Percentiles rank a stretch among this genome's conserved stretches.
Conservation (phyloP, 2,329 filamentous ascomycete genomes). For the Talaromyces sp. region DNA sequence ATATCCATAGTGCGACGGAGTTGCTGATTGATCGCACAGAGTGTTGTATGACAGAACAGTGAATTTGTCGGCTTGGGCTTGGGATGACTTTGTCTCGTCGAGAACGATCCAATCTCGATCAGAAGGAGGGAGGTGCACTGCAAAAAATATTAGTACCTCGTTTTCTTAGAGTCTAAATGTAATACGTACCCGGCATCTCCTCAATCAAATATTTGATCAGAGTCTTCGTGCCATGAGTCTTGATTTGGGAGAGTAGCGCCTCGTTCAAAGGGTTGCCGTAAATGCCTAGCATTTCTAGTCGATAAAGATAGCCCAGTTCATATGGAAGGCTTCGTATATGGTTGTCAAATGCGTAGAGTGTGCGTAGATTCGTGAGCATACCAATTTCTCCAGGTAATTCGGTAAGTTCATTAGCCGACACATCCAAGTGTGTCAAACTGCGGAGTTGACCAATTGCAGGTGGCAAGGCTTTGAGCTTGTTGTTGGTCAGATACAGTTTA, state of each 20-base stretch:
- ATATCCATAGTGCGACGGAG: constrained; percentile 79
- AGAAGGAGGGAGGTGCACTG: constrained; percentile 71
- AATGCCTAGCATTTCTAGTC: constrained; percentile 82
- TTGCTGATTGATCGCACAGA: constrained; percentile 89
- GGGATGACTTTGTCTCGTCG: constrained; percentile 47
- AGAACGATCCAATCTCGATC: constrained; percentile 76
- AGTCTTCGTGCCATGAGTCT: constrained; percentile 80
- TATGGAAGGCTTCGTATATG: constrained; percentile 73
- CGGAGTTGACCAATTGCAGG: constrained; percentile 75
- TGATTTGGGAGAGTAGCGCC: constrained; percentile 71
- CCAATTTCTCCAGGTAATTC: constrained; percentile 85
- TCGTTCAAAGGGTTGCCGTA: constrained; percentile 83
- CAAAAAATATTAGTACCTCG: background rate
- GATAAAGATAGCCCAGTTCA: constrained; percentile 83
- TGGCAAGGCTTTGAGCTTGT: constrained; percentile 78
- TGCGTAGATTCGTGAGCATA: constrained; percentile 90
- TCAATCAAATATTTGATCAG: constrained; percentile 80
- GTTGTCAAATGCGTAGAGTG: constrained; percentile 85
- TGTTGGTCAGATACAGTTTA: constrained; percentile 89
- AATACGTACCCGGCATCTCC: constrained; percentile 68
- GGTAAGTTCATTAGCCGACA: constrained; percentile 79
- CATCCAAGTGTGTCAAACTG: constrained; percentile 74
- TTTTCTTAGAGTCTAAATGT: constrained; percentile 6
- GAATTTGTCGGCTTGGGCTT: constrained; percentile 60
- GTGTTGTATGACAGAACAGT: constrained; percentile 93